phyloP scores from a whole-genome alignment of 768 basidiomycete genomes.

The Trametes villosa region DNA sequence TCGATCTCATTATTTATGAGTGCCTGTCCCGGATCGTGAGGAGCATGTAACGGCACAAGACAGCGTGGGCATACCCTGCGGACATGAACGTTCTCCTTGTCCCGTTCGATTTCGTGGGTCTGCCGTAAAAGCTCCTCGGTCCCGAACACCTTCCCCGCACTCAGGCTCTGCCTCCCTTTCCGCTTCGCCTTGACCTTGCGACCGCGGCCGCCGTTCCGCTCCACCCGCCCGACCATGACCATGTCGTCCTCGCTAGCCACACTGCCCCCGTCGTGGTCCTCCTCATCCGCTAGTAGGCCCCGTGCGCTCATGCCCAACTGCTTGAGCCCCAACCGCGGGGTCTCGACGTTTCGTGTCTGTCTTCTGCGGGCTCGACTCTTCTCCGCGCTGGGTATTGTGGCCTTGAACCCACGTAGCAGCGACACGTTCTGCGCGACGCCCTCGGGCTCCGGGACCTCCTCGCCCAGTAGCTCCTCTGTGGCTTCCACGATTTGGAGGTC shows the following conservation, averaged over 20 bases:
- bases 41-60: slow-evolving; percentile 14
- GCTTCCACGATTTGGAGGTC: slow-evolving; percentile 86
- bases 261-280: slow-evolving; percentile 57
- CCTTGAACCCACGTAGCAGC: slow-evolving; percentile 89
- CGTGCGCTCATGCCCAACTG: slow-evolving; percentile 78
- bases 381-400: slow-evolving; percentile 91
- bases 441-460: slow-evolving; percentile 74
- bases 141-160: slow-evolving; percentile 71
- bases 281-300: slow-evolving; percentile 62
- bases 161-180: slow-evolving; percentile 68
- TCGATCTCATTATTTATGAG: slow-evolving; percentile 85
- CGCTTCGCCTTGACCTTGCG: slow-evolving; percentile 46
- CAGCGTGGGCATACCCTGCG: slow-evolving; percentile 63
- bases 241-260: slow-evolving; percentile 77
- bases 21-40: slow-evolving; percentile 51
- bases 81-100: slow-evolving; percentile 93
- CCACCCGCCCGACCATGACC: slow-evolving; percentile 53
- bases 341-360: slow-evolving; percentile 79
- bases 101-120: slow-evolving; percentile 81
- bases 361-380: slow-evolving; percentile 74
- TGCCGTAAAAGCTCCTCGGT: slow-evolving; percentile 86
- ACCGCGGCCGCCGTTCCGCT: slow-evolving; percentile 14
- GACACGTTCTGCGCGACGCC: slow-evolving; percentile 76
- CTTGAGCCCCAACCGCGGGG: slow-evolving; percentile 77
- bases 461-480: slow-evolving; percentile 72